Evolutionary conservation across 495 filamentous ascomycete species (phyloP), one percentile per base, ranked within the genome.

Genomic region (Aspergillus nidulans): DNA sequence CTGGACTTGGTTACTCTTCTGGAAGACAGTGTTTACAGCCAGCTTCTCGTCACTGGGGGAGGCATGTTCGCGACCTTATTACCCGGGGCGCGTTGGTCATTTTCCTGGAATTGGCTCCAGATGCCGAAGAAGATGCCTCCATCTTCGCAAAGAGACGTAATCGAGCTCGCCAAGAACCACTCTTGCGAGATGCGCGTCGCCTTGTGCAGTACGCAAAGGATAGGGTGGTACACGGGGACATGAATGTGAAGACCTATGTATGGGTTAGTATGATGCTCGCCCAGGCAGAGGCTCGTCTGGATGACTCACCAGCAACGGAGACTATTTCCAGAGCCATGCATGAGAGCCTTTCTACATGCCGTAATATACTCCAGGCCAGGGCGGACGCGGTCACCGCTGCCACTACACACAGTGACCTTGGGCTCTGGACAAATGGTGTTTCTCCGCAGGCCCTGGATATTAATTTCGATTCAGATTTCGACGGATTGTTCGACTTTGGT

Each of bases 241-340:
- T 75, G 1, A 82, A 78, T 52, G 68, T 80, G 18, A 81, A 81
- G 52, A 60, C 50, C 15, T 70, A 77, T 45, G 62, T 78, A 58
- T 79, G 74, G 55, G 39, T 80, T 6, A 66, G 56, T 49, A 77
- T 81, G 70, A 58, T 73, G 30, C 49, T 73, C 42, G 75, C 69
- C 4, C 69, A 77, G 40, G 65, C 58, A 1, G 69, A 75, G 39
- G 71, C 73, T 3, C 65, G 63, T 7, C 63, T 70, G 19, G 56
- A 56, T 0, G 67, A 64, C 12, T 28, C 20, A 1, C 18, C 64
- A 12, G 51, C 47, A 8, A 60, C 72, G 9, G 43, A 66, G 3
- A 55, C 51, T 3, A 56, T 70, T 25, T 46, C 59, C 6, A 56
- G 57, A 6, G 62, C 56, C 26, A 63, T 58, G n/a, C 56, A 48